These are phyloP conservation scores for Gossypium ekmanianum DNA, from an alignment of 345 rosid genomes.

Conservation along the genomic window DNA sequence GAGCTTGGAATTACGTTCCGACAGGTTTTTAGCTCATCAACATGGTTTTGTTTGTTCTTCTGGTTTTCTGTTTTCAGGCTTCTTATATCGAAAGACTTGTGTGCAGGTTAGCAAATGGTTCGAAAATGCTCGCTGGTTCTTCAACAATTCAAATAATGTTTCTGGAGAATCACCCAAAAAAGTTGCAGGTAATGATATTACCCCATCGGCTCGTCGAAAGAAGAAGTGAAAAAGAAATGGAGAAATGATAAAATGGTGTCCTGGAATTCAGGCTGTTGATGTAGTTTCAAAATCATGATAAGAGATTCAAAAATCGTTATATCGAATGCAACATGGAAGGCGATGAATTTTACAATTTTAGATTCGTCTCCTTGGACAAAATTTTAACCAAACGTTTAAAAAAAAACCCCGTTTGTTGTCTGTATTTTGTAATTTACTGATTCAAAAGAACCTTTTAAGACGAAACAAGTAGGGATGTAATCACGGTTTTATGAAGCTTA, in stretches of 20 bases:
- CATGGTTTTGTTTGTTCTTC: background rate
- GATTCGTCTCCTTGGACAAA: background rate
- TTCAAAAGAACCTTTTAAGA: background rate
- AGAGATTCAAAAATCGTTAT: background rate
- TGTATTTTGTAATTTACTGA: background rate
- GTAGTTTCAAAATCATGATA: background rate
- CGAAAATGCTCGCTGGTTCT: constrained; percentile 68
- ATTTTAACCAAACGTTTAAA: background rate
- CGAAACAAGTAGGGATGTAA: background rate
- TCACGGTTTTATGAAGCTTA: background rate
- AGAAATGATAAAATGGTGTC: constrained; percentile 7
- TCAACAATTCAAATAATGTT: constrained; percentile 35
- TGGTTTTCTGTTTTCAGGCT: background rate
- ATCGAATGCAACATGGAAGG: constrained; percentile 6
- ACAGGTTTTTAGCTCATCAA: constrained; percentile 46
- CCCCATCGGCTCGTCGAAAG: constrained; percentile 10
- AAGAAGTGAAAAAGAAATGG: constrained; percentile 18
- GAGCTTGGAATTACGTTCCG: constrained; percentile 56
- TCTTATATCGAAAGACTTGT: background rate
- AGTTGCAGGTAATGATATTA: constrained; percentile 25
- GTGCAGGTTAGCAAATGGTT: constrained; percentile 85
- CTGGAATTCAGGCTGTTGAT: background rate
- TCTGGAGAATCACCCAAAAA: constrained; percentile 17
- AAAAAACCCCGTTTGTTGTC: background rate
- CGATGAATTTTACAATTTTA: background rate